Conservation (phyloP, 805 yeast genomes). For the Hanseniaspora mollemarum region DNA sequence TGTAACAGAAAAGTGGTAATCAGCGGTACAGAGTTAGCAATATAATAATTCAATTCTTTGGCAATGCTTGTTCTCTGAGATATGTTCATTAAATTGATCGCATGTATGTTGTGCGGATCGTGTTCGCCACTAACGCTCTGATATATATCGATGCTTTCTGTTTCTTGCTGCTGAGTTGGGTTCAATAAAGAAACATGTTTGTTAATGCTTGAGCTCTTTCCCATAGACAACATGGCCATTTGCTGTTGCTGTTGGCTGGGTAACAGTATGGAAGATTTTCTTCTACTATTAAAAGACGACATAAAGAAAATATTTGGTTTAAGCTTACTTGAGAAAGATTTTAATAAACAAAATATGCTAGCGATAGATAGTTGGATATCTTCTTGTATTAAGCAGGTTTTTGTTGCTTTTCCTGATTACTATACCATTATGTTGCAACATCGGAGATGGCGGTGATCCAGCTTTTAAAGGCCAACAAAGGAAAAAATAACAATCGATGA, state of each 20-base stretch:
- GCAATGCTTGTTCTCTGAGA: background rate
- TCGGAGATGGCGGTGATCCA: too few relatives aligned
- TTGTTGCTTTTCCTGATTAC: too few relatives aligned
- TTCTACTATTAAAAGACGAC: conserved; percentile 15
- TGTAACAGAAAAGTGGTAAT: conserved; percentile 56
- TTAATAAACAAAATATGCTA: background rate
- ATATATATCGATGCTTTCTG: too few relatives aligned
- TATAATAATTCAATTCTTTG: conserved; percentile 8
- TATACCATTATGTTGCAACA: too few relatives aligned
- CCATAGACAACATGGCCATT: too few relatives aligned
- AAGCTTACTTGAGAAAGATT: background rate
- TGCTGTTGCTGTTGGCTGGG: background rate
- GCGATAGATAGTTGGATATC: too few relatives aligned
- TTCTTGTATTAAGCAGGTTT: too few relatives aligned
- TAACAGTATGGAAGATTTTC: conserved; percentile 13
- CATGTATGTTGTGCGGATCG: background rate
- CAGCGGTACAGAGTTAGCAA: conserved; percentile 32
- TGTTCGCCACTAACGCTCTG: too few relatives aligned
- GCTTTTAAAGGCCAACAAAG: too few relatives aligned
- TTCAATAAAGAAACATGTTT: too few relatives aligned
- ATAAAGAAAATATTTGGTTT: background rate
- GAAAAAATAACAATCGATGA: too few relatives aligned
- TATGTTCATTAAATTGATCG: conserved; percentile 1
- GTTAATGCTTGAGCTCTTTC: too few relatives aligned
- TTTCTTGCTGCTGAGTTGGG: background rate